These are phyloP conservation scores for Pseudoturritis turrita DNA, from an alignment of 345 rosid species.

Conservation along the genomic window DNA sequence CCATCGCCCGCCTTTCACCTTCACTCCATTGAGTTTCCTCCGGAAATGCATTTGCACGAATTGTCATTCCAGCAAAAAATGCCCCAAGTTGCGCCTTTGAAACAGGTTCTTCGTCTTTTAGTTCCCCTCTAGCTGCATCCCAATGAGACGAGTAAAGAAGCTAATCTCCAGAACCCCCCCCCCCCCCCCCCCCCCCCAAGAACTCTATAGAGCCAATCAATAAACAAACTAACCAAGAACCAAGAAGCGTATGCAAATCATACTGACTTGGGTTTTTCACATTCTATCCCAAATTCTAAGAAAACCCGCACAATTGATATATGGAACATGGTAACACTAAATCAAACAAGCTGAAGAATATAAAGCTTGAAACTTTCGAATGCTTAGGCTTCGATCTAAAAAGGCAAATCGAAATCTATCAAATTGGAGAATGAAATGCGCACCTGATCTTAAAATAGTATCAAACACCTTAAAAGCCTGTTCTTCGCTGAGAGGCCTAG, in stretches of 20 bases:
- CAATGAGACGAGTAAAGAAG: not conserved
- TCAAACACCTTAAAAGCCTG: constrained; percentile 76
- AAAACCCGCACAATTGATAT: not conserved
- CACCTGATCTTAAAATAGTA: constrained; percentile 77
- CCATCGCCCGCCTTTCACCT: constrained; percentile 77
- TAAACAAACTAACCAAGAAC: not conserved
- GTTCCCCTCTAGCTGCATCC: constrained; percentile 63
- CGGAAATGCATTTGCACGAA: constrained; percentile 85
- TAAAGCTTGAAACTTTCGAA: constrained; percentile 1
- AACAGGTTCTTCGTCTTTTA: constrained; percentile 68
- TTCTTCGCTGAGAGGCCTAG: constrained; percentile 65
- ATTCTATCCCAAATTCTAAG: not conserved
- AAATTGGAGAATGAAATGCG: not conserved
- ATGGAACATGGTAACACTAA: not conserved
- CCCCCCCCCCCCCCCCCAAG: not conserved
- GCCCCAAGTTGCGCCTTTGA: constrained; percentile 94
- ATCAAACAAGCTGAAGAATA: not conserved
- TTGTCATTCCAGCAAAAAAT: constrained; percentile 92
- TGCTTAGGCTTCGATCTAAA: not conserved
- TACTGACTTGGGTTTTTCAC: not conserved
- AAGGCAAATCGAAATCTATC: not conserved
- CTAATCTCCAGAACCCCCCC: not conserved
- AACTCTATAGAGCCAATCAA: not conserved
- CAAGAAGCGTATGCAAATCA: constrained; percentile 8
- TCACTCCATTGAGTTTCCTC: constrained; percentile 96